phyloP scores from a whole-genome alignment of 306 rosid genomes.

The Fragaria iinumae region DNA sequence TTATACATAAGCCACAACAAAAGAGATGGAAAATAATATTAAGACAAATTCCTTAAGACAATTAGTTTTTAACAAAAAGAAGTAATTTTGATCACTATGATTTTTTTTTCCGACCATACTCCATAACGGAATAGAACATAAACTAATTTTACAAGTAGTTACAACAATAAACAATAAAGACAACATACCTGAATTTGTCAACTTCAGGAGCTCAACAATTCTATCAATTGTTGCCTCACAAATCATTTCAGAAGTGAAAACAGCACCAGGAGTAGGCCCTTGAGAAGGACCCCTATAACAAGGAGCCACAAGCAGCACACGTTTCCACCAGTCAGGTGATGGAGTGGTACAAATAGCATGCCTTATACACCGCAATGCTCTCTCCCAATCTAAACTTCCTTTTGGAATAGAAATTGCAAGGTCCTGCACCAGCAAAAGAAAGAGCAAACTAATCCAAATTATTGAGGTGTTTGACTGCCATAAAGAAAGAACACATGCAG shows the following conservation, averaged over 20 bases:
- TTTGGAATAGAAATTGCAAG: conserved; percentile 76
- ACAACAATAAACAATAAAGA: conserved; percentile 16
- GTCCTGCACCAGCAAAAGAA: conserved; percentile 53
- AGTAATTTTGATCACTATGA: no score
- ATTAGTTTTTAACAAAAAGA: neutral
- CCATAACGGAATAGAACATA: neutral
- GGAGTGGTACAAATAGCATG: conserved; percentile 93
- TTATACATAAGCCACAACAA: conserved; percentile 16
- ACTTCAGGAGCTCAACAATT: conserved; percentile 78
- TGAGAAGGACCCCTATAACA: conserved; percentile 72
- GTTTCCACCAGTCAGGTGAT: conserved; percentile 99
- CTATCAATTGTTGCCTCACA: conserved; percentile 92
- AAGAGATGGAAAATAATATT: neutral
- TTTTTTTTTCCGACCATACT: neutral
- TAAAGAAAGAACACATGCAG: conserved; percentile 7
- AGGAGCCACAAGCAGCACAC: conserved; percentile 85
- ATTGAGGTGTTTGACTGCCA: conserved; percentile 12
- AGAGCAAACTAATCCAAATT: conserved; percentile 23
- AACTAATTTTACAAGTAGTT: neutral
- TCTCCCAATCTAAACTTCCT: conserved; percentile 98
- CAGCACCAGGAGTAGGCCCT: conserved; percentile 83
- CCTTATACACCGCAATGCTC: conserved; percentile 92
- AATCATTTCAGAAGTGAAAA: conserved; percentile 93
- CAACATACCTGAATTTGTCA: conserved; percentile 85
- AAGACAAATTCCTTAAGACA: neutral